Percentiles rank a stretch among this genome's conserved stretches.
phyloP scores from a whole-genome alignment of 345 rosid genomes.

The Corchorus capsularis region DNA sequence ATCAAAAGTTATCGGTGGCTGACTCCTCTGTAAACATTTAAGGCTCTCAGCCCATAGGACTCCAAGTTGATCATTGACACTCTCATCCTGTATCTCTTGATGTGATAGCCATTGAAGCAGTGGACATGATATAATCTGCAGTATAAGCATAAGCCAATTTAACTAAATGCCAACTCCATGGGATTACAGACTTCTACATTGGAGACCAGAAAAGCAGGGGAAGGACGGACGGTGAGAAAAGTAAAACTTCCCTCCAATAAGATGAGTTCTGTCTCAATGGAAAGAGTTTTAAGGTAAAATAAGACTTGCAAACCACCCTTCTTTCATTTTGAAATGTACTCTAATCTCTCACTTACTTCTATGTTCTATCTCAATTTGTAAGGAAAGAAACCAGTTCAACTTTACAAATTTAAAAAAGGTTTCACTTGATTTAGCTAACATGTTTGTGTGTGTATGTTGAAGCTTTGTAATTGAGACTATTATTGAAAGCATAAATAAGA shows the following conservation, averaged over 20 bases:
- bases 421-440: not conserved
- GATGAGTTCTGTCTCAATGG: not conserved
- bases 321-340: not conserved
- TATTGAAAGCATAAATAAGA: not conserved
- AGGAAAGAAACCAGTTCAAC: not conserved
- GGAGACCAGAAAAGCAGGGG: not conserved
- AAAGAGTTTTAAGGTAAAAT: not conserved
- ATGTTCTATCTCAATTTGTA: not conserved
- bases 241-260: not conserved
- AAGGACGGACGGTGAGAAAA: not conserved
- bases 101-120: conserved; percentile 44
- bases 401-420: not conserved
- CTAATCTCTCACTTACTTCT: not conserved
- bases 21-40: conserved; percentile 43
- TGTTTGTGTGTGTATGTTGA: not conserved
- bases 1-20: conserved; percentile 40
- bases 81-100: conserved; percentile 27
- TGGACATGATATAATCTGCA: conserved; percentile 42
- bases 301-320: not conserved
- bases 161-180: not conserved
- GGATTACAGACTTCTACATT: not conserved
- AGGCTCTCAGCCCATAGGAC: conserved; percentile 46
- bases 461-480: not conserved
- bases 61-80: conserved; percentile 34
- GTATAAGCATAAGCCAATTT: not conserved